A percentile compares a stretch with the other conserved stretches of the same genome.
These are phyloP conservation scores for Shiraia bambusicola DNA, from an alignment of 2,329 filamentous ascomycete species.

Conservation along the genomic window DNA sequence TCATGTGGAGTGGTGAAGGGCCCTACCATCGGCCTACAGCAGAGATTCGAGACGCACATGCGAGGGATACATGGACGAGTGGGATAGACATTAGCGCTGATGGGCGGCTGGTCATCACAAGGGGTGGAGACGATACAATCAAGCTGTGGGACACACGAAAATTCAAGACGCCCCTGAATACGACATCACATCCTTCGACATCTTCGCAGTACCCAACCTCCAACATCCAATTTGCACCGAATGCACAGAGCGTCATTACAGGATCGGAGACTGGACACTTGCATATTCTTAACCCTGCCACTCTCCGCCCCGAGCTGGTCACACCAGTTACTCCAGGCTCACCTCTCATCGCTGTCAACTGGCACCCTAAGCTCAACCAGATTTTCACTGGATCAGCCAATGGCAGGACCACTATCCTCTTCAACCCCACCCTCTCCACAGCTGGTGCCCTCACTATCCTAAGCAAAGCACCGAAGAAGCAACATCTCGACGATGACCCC, in stretches of 20 bases:
- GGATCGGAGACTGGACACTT: slow-evolving; percentile 84
- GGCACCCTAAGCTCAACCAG: slow-evolving; percentile 95
- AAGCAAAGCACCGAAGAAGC: slow-evolving; percentile 89
- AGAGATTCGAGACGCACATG: slow-evolving; percentile 83
- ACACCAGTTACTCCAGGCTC: slow-evolving; percentile 86
- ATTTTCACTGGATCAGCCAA: slow-evolving; percentile 94
- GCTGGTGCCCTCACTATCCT: slow-evolving; percentile 86
- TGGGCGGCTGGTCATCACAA: slow-evolving; percentile 84
- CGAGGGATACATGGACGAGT: slow-evolving; percentile 82
- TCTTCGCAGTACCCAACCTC: slow-evolving; percentile 80
- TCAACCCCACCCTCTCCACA: slow-evolving; percentile 78
- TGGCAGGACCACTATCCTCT: slow-evolving; percentile 84
- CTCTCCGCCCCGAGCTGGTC: slow-evolving; percentile 78
- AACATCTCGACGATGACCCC: slow-evolving; percentile 92
- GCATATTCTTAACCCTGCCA: slow-evolving; percentile 91
- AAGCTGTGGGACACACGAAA: slow-evolving; percentile 97
- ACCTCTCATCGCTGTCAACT: slow-evolving; percentile 79
- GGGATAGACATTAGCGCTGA: slow-evolving; percentile 89
- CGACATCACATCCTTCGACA: slow-evolving; percentile 75
- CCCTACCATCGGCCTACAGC: slow-evolving; percentile 79
- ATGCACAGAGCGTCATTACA: slow-evolving; percentile 80
- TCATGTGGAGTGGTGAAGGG: slow-evolving; percentile 89
- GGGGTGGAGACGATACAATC: slow-evolving; percentile 87
- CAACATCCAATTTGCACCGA: slow-evolving; percentile 88
- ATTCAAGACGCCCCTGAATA: slow-evolving; percentile 86